These are phyloP conservation scores for Withania somnifera DNA, from an alignment of 305 asterid species.

Conservation along the genomic window DNA sequence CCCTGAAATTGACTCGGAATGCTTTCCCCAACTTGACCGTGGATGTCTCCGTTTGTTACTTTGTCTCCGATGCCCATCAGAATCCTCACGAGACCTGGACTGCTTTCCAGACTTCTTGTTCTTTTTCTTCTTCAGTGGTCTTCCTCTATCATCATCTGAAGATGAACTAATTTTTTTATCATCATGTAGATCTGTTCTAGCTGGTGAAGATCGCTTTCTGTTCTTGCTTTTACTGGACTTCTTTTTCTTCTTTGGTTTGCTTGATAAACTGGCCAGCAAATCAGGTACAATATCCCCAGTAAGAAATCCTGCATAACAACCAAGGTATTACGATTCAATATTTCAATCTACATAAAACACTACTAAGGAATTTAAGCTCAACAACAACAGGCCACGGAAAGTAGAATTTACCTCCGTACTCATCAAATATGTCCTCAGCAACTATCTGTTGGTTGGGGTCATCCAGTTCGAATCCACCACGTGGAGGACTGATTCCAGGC, in stretches of 20 bases:
- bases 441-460: conserved; percentile 98
- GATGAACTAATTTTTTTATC: conserved; percentile 28
- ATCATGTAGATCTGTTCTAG: conserved; percentile 15
- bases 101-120: conserved; percentile 34
- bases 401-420: conserved; percentile 73
- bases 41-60: conserved; percentile 26
- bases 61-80: conserved; percentile 27
- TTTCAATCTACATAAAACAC: not conserved
- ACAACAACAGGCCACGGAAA: not conserved
- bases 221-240: conserved; percentile 47
- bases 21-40: conserved; percentile 23
- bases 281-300: conserved; percentile 58
- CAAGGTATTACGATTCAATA: not conserved
- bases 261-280: conserved; percentile 43
- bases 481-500: conserved; percentile 95
- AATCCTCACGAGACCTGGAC: conserved; percentile 33
- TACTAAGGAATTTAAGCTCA: not conserved
- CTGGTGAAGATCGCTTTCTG: conserved; percentile 31
- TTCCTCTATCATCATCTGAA: conserved; percentile 28
- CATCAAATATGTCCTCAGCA: conserved; percentile 94
- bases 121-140: conserved; percentile 26
- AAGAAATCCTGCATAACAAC: conserved; percentile 55
- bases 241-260: conserved; percentile 42
- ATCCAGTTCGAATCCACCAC: conserved; percentile 68
- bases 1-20: not conserved